These are phyloP conservation scores for Podospora australis DNA, from an alignment of 495 filamentous ascomycete genomes.

Conservation along the genomic window DNA sequence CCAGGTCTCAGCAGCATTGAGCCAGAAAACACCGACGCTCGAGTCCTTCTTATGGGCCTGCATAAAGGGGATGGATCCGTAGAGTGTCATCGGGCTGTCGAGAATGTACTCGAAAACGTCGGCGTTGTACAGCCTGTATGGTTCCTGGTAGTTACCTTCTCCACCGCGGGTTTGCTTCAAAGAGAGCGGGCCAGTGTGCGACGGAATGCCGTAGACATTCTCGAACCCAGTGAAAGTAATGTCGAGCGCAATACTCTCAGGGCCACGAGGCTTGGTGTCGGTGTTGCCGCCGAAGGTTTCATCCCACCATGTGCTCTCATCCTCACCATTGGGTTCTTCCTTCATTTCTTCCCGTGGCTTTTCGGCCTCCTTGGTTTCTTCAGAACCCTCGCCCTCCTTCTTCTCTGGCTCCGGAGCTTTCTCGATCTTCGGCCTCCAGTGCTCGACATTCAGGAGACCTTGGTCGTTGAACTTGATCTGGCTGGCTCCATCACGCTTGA, in stretches of 20 bases:
- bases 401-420: constrained; percentile 45
- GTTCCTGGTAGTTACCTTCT: constrained; percentile 74
- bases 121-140: constrained; percentile 92
- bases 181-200: constrained; percentile 81
- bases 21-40: constrained; percentile 96
- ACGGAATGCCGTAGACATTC: constrained; percentile 91
- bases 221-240: constrained; percentile 87
- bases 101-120: constrained; percentile 98
- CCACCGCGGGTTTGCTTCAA: constrained; percentile 87
- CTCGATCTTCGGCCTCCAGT: constrained; percentile 89
- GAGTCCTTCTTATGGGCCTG: constrained; percentile 91
- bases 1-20: constrained; percentile 97
- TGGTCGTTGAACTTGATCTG: constrained; percentile 84
- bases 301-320: constrained; percentile 95
- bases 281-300: constrained; percentile 91
- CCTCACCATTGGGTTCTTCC: constrained; percentile 37
- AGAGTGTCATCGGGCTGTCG: constrained; percentile 97
- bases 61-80: constrained; percentile 93
- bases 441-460: constrained; percentile 84
- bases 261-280: constrained; percentile 81
- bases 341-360: constrained; percentile 33
- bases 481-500: constrained; percentile 72
- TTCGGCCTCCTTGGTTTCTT: constrained; percentile 28
- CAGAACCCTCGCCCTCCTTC: constrained; percentile 42
- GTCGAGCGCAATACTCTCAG: constrained; percentile 85